Base-by-base conservation (phyloP, 202 grass and related monocot genomes). In the Hordeum pubiflorum region DNA sequence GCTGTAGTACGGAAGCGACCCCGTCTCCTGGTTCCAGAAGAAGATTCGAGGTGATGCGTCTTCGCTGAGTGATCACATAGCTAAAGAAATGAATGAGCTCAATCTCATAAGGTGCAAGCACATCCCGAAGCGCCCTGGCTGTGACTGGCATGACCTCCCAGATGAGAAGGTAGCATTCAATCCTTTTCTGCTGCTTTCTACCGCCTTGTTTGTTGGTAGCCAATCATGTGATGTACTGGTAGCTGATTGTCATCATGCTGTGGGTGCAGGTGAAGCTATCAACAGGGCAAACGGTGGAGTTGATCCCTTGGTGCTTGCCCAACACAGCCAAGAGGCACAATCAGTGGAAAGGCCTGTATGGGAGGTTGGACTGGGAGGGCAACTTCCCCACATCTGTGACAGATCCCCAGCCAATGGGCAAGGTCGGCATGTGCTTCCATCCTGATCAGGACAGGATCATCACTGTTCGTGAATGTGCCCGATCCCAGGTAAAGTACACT, bases 401-500 rank as follows among this genome's bases (percentile, higher is more conserved):
- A 3, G 89, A 97, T 89, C 82, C 93, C 21, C 86, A 97, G 79
- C 91, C 93, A 32, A 93, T 93, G 91, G 93, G 93, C 4, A 97
- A 97, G 82, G 91, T 97, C 2, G 93, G 93, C 41, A 93, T 91
- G 93, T 97, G 91, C 86, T 97, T 93, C 72, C 93, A 91, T 44
- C 89, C 93, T 10, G 91, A 93, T 8, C 91, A 97, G 76, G 89
- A 93, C 79, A 68, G 94, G 63, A 93, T 93, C 67, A 81, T 91
- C 61, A 97, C 91, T 34, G 91, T 97, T 38, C 89, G 94, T 15
- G 91, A 93, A 68, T 97, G 93, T 58, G 90, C 93, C 10, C 76
- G 88, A 12, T 93, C 91, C 69, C 93, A 97, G 84, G 94, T 91
- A 78, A 83, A 21, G 6, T 17, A 31, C 58, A 17, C 17, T 81